Evolutionary conservation across 306 rosid genomes (phyloP).

Genomic region (Gastrolobium villosum): DNA sequence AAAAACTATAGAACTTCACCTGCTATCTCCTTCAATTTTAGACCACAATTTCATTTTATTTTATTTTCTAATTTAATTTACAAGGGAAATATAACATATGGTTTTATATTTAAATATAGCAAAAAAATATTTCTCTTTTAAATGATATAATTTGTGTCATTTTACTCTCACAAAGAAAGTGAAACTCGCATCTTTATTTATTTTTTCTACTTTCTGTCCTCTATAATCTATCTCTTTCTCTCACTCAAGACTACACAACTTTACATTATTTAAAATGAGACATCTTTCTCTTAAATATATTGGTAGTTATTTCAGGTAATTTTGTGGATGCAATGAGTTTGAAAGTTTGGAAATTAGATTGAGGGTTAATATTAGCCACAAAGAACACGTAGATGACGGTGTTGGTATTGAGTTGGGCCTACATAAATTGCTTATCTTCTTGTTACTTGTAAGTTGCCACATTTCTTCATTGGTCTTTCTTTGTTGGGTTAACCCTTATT

Average conservation of each 20-base stretch:
- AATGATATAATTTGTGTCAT: no score
- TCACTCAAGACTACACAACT: no score
- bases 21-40: constrained; percentile 46
- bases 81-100: not conserved
- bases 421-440: not conserved
- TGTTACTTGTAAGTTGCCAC: not conserved
- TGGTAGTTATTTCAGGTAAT: constrained; percentile 59
- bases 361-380: constrained; percentile 53
- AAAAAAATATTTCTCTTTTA: no score
- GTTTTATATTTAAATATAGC: constrained; percentile 2
- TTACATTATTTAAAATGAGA: no score
- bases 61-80: not conserved
- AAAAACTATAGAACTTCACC: constrained; percentile 33
- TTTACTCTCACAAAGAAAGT: no score
- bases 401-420: not conserved
- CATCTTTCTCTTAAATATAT: no score
- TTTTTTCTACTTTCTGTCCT: no score
- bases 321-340: constrained; percentile 66
- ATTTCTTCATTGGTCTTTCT: not conserved
- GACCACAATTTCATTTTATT: constrained; percentile 53
- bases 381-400: constrained; percentile 45
- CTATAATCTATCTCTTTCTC: no score
- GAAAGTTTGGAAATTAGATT: constrained; percentile 47
- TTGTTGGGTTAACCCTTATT: not conserved
- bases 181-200: no score